These are phyloP conservation scores for Carex sylvatica DNA, from an alignment of 202 grass and related monocot genomes.

Conservation along the genomic window DNA sequence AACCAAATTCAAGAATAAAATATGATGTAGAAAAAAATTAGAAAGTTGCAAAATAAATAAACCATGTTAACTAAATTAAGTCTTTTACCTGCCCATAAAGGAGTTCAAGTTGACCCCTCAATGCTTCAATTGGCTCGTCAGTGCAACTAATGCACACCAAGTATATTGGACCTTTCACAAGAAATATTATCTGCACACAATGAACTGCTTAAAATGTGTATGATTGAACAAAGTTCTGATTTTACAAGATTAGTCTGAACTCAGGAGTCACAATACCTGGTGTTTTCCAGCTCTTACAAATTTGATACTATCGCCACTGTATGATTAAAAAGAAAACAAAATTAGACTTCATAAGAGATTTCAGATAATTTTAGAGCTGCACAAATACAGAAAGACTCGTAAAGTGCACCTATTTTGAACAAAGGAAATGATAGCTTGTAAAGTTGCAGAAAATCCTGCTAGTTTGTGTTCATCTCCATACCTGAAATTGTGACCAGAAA, in stretches of 20 bases:
- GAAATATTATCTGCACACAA: constrained; percentile 74
- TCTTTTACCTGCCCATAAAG: constrained; percentile 89
- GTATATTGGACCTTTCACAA: constrained; percentile 97
- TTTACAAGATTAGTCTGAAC: neutral
- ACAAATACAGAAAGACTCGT: neutral
- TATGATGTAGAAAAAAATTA: constrained; percentile 19
- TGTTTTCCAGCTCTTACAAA: constrained; percentile 93
- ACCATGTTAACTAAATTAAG: constrained; percentile 20
- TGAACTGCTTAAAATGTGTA: constrained; percentile 28
- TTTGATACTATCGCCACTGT: constrained; percentile 84
- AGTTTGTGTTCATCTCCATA: constrained; percentile 97
- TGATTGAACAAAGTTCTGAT: constrained; percentile 7
- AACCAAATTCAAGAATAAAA: constrained; percentile 24
- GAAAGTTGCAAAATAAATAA: neutral
- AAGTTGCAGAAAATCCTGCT: constrained; percentile 90
- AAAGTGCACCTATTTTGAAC: constrained; percentile 72
- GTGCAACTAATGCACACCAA: constrained; percentile 97
- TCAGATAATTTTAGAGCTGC: neutral
- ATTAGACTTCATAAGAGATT: neutral
- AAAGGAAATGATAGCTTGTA: constrained; percentile 96
- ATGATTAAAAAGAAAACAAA: constrained; percentile 15
- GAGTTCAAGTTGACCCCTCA: constrained; percentile 85
- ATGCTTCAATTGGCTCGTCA: constrained; percentile 69
- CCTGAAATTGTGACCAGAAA: constrained; percentile 37
- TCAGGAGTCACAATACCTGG: constrained; percentile 53